phyloP scores from a whole-genome alignment of 441 rosid species.

The Erysimum cheiri region DNA sequence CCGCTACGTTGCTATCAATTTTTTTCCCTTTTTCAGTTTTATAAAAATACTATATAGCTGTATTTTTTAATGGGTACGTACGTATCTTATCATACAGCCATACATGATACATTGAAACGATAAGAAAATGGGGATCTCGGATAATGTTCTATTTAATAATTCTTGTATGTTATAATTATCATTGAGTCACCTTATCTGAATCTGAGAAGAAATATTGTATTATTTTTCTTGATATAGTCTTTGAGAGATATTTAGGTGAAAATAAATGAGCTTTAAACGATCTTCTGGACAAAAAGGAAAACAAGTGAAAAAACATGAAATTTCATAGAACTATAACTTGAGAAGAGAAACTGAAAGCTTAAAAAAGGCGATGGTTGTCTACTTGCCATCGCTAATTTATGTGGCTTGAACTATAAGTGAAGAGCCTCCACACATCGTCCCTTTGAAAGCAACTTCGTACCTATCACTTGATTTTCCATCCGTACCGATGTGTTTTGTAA shows the following conservation, averaged over 20 bases:
- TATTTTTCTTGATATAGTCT: not conserved
- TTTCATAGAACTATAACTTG: not conserved
- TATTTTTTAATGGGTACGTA: not conserved
- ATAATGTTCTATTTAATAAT: not conserved
- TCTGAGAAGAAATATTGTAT: not conserved
- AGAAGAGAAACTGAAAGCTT: not conserved
- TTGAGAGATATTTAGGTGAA: not conserved
- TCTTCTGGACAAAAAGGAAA: not conserved
- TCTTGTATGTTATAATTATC: not conserved
- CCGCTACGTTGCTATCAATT: slow-evolving; percentile 5
- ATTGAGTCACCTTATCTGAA: not conserved
- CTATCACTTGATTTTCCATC: slow-evolving; percentile 20
- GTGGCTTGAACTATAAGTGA: slow-evolving; percentile 17
- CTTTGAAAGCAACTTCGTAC: slow-evolving; percentile 32
- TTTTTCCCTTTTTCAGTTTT: not conserved
- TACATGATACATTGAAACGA: not conserved
- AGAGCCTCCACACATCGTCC: slow-evolving; percentile 31
- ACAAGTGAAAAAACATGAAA: not conserved
- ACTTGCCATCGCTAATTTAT: not conserved
- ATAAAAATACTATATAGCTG: not conserved
- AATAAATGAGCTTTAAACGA: not conserved
- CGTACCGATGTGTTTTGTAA: slow-evolving; percentile 12
- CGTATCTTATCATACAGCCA: not conserved
- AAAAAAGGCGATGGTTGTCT: slow-evolving; percentile 16
- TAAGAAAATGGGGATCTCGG: not conserved